These are phyloP conservation scores for Corchorus capsularis DNA, from an alignment of 345 rosid genomes.

Conservation along the genomic window DNA sequence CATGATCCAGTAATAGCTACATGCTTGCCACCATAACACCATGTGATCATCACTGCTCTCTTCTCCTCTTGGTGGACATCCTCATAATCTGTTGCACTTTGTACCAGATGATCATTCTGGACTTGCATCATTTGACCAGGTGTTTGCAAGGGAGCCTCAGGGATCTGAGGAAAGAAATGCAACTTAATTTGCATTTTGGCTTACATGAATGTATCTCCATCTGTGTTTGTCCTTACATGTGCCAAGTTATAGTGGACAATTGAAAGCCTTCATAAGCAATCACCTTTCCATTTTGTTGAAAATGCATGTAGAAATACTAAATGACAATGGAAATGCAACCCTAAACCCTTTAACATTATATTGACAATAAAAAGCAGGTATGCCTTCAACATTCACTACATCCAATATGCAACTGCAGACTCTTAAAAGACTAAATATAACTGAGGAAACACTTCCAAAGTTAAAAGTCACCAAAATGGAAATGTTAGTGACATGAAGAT, in stretches of 20 bases:
- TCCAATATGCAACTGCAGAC: background rate
- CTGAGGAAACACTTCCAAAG: background rate
- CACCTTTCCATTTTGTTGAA: background rate
- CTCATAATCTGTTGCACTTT: conserved; percentile 21
- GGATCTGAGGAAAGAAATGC: conserved; percentile 34
- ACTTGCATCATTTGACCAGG: conserved; percentile 24
- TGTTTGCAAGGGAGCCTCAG: conserved; percentile 26
- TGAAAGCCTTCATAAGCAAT: background rate
- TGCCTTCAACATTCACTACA: background rate
- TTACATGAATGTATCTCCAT: background rate
- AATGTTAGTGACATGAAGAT: background rate
- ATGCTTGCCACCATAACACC: conserved; percentile 61
- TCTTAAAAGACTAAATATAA: background rate
- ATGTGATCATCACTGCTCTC: conserved; percentile 47
- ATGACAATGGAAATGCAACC: background rate
- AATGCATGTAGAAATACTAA: background rate
- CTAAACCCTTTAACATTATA: background rate
- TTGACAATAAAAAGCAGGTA: background rate
- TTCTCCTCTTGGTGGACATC: conserved; percentile 28
- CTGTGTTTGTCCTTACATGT: background rate
- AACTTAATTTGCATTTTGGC: background rate
- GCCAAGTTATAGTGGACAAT: background rate
- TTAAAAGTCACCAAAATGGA: background rate
- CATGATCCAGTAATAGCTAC: conserved; percentile 73
- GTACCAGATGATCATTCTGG: conserved; percentile 20